Evolutionary conservation across 2,329 filamentous ascomycete genomes (phyloP).

Genomic region (Fusarium floridanum): DNA sequence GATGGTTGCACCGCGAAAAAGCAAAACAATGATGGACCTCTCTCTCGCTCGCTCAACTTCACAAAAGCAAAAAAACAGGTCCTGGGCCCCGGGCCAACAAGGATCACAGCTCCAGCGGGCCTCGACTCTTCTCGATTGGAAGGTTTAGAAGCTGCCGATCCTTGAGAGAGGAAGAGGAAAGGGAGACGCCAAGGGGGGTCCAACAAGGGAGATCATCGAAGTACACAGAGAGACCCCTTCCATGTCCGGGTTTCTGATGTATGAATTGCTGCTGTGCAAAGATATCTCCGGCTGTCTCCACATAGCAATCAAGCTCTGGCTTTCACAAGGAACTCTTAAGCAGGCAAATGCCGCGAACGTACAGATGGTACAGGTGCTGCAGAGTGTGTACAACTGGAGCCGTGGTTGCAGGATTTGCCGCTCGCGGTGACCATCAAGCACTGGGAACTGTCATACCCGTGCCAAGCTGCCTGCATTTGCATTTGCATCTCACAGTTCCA

Average conservation of each 20-base stretch:
- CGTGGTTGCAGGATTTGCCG: slow-evolving; percentile 11
- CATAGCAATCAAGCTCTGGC: slow-evolving; percentile 14
- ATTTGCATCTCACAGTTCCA: slow-evolving; percentile 4
- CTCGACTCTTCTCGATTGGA: slow-evolving; percentile 37
- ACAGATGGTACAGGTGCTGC: background rate
- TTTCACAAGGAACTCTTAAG: slow-evolving; percentile 34
- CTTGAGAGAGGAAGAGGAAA: slow-evolving; percentile 16
- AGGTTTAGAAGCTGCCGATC: slow-evolving; percentile 38
- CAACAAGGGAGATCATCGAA: background rate
- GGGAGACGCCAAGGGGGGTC: slow-evolving; percentile 20
- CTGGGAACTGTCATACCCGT: slow-evolving; percentile 13
- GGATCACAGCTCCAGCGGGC: slow-evolving; percentile 34
- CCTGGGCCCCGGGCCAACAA: slow-evolving; percentile 30
- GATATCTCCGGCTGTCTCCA: slow-evolving; percentile 18
- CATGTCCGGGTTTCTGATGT: slow-evolving; percentile 26
- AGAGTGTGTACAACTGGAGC: background rate
- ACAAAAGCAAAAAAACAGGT: slow-evolving; percentile 35
- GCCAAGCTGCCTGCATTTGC: slow-evolving; percentile 9
- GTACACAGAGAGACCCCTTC: background rate
- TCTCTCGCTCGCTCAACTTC: background rate
- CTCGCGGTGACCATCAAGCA: slow-evolving; percentile 11
- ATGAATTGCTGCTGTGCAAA: slow-evolving; percentile 22
- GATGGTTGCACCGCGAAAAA: slow-evolving; percentile 45
- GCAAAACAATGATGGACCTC: slow-evolving; percentile 36
- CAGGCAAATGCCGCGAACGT: slow-evolving; percentile 33